Conservation (phyloP, 2,329 filamentous ascomycete species). For the Mycosphaerella sp. region DNA sequence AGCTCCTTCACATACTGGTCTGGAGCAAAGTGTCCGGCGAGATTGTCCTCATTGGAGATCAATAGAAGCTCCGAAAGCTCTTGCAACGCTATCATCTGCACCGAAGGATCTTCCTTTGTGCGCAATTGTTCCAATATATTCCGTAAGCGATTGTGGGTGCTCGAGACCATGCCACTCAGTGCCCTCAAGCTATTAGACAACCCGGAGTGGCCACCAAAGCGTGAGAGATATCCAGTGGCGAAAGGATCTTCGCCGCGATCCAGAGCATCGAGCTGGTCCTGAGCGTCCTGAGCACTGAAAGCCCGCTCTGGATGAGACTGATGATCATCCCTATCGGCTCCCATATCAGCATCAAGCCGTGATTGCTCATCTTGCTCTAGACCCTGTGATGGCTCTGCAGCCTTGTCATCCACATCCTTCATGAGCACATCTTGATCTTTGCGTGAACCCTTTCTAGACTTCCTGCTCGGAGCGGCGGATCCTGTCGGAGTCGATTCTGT, state of each 20-base stretch:
- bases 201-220: constrained; percentile 55
- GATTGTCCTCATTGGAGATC: constrained; percentile 92
- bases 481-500: constrained; percentile 27
- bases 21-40: constrained; percentile 89
- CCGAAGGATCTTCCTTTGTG: constrained; percentile 74
- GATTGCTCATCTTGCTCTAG: constrained; percentile 46
- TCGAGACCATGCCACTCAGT: constrained; percentile 85
- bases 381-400: constrained; percentile 32
- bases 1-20: constrained; percentile 95
- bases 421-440: constrained; percentile 33
- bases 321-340: constrained; percentile 45
- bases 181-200: constrained; percentile 78
- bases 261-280: constrained; percentile 47
- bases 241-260: constrained; percentile 53
- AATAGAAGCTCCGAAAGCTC: constrained; percentile 89
- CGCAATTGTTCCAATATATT: constrained; percentile 56
- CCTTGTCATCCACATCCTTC: constrained; percentile 31
- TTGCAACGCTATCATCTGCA: constrained; percentile 86
- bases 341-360: constrained; percentile 38
- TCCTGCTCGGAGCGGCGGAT: constrained; percentile 26
- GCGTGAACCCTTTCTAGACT: constrained; percentile 29
- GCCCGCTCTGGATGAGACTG: constrained; percentile 46
- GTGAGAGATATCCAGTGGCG: constrained; percentile 58
- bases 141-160: constrained; percentile 70
- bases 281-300: constrained; percentile 45